Evolutionary conservation across 257 asterid species (phyloP).

Genomic region (Osmanthus fragrans): DNA sequence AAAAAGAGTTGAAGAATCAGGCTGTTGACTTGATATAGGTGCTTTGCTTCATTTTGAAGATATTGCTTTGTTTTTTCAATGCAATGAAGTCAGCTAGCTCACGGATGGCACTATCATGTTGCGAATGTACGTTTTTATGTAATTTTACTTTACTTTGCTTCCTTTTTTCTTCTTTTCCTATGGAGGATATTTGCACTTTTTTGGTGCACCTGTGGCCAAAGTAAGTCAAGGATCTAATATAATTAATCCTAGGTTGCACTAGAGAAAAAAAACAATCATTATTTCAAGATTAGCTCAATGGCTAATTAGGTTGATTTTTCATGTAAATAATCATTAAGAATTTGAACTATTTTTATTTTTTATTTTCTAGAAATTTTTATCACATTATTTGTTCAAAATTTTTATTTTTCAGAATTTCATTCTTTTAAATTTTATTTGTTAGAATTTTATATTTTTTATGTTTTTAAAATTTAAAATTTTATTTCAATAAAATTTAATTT

Average conservation of each 20-base stretch:
- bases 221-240: neutral
- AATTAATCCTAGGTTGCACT: neutral
- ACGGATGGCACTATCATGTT: neutral
- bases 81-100: neutral
- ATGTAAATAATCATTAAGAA: no score
- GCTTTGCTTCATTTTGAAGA: constrained; percentile 3
- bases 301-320: no score
- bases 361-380: no score
- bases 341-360: no score
- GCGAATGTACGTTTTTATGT: neutral
- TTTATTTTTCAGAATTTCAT: no score
- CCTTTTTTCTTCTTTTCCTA: neutral
- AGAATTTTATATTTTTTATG: no score
- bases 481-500: no score
- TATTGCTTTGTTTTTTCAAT: neutral
- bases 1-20: neutral
- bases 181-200: neutral
- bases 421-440: no score
- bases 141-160: neutral
- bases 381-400: no score
- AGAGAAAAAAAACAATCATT: no score
- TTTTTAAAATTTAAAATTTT: no score
- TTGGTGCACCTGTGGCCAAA: neutral
- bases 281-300: no score
- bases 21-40: neutral